Evolutionary conservation across 2,329 filamentous ascomycete species (phyloP).

Genomic region (Claviceps pusilla): DNA sequence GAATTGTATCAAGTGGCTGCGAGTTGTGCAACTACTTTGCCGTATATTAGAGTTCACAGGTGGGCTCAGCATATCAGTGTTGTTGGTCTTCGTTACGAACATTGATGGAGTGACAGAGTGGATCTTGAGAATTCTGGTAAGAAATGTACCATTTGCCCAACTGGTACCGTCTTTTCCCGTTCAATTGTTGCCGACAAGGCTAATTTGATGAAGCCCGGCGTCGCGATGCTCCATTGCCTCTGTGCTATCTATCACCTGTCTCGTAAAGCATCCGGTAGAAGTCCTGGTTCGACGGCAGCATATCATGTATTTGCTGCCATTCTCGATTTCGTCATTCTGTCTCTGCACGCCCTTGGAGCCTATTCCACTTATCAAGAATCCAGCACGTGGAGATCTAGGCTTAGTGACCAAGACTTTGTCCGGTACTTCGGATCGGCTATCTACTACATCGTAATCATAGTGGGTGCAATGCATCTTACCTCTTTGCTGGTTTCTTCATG

Average conservation of each 20-base stretch:
- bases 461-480: conserved; percentile 53
- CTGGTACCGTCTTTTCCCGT: background rate
- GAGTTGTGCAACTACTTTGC: conserved; percentile 54
- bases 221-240: conserved; percentile 53
- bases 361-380: conserved; percentile 30
- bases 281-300: conserved; percentile 67
- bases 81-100: conserved; percentile 62
- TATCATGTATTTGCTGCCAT: conserved; percentile 76
- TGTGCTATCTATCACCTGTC: conserved; percentile 75
- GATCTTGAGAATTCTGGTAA: conserved; percentile 63
- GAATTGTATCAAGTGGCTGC: conserved; percentile 51
- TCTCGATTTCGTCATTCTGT: conserved; percentile 46
- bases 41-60: conserved; percentile 53
- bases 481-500: conserved; percentile 60
- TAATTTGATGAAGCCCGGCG: conserved; percentile 44
- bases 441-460: conserved; percentile 51
- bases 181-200: background rate
- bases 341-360: conserved; percentile 42
- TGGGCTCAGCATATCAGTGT: conserved; percentile 55
- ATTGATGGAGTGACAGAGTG: conserved; percentile 51
- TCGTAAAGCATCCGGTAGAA: conserved; percentile 52
- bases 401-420: conserved; percentile 40
- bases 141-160: conserved; percentile 15
- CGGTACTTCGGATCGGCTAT: conserved; percentile 48
- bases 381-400: conserved; percentile 50